Evolutionary conservation across 768 basidiomycete genomes (phyloP).

Genomic region (Podaxis sp.): DNA sequence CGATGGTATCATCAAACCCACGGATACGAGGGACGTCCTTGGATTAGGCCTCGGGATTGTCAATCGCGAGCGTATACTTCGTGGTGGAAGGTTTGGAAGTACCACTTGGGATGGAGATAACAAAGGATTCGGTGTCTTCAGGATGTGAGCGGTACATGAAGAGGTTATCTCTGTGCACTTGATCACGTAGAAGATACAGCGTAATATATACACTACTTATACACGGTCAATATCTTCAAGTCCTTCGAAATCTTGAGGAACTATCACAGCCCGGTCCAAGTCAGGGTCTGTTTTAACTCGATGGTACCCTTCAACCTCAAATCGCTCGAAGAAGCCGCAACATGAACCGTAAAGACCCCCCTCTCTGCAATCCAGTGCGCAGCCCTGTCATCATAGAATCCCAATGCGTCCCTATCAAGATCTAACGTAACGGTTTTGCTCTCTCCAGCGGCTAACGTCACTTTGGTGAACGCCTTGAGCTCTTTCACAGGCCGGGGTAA

Average conservation of each 20-base stretch:
- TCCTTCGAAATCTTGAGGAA: neutral
- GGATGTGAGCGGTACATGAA: constrained; percentile 59
- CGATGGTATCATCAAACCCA: constrained; percentile 87
- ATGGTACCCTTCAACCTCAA: constrained; percentile 35
- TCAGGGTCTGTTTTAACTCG: constrained; percentile 33
- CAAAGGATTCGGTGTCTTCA: constrained; percentile 85
- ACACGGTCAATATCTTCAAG: neutral
- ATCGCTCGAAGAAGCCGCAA: constrained; percentile 47
- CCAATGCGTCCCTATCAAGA: constrained; percentile 47
- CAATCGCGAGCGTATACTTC: constrained; percentile 38
- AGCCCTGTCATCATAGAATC: constrained; percentile 47
- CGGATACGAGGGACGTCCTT: constrained; percentile 85
- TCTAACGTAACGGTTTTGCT: constrained; percentile 34
- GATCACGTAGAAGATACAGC: neutral
- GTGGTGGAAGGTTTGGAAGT: constrained; percentile 18
- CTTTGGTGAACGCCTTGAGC: constrained; percentile 49
- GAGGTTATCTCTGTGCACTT: neutral
- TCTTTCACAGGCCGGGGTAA: constrained; percentile 46
- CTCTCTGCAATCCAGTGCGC: constrained; percentile 47
- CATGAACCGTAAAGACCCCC: constrained; percentile 44
- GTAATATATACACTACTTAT: neutral
- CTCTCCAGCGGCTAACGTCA: constrained; percentile 44
- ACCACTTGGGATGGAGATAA: constrained; percentile 73
- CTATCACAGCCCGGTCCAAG: constrained; percentile 42
- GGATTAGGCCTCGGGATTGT: constrained; percentile 88